Percentiles rank a stretch among this genome's conserved stretches.
phyloP scores from a whole-genome alignment of 2,329 filamentous ascomycete species.

The Xylaria sp. region DNA sequence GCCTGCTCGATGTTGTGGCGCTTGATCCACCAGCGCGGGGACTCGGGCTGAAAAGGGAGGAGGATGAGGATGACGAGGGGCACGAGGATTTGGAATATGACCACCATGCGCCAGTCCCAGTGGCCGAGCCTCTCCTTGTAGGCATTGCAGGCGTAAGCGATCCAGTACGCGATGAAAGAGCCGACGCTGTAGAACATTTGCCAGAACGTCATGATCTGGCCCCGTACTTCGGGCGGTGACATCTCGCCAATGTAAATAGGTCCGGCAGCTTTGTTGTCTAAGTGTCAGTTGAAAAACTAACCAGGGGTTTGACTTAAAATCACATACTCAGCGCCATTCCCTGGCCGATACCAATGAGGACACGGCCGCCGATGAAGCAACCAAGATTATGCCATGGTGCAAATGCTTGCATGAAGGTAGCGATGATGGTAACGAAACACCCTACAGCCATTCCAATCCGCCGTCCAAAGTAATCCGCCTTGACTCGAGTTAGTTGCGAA shows the following conservation, averaged over 20 bases:
- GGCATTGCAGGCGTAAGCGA: constrained; percentile 65
- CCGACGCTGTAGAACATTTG: constrained; percentile 69
- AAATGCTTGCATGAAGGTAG: constrained; percentile 71
- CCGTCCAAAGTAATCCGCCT: constrained; percentile 62
- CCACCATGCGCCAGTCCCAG: constrained; percentile 75
- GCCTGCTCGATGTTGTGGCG: constrained; percentile 63
- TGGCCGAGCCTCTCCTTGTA: constrained; percentile 60
- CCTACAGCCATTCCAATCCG: constrained; percentile 67
- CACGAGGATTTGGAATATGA: constrained; percentile 73
- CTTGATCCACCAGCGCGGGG: constrained; percentile 70
- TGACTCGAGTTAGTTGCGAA: neutral
- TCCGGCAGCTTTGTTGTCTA: constrained; percentile 54
- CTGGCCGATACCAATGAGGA: constrained; percentile 71
- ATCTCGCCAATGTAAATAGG: constrained; percentile 74
- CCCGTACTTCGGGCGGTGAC: constrained; percentile 64
- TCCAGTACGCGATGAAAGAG: constrained; percentile 66
- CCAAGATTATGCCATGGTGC: constrained; percentile 62
- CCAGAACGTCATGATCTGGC: constrained; percentile 71
- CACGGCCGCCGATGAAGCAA: constrained; percentile 69
- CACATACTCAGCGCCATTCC: constrained; percentile 62
- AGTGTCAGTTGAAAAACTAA: constrained; percentile 4
- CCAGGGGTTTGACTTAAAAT: constrained; percentile 39
- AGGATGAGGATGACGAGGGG: constrained; percentile 63
- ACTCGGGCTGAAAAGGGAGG: constrained; percentile 68
- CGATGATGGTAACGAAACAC: constrained; percentile 65